Percentiles rank a stretch among this genome's conserved stretches.
Conservation (phyloP, 805 yeast species). For the Kregervanrija fluxuum region DNA sequence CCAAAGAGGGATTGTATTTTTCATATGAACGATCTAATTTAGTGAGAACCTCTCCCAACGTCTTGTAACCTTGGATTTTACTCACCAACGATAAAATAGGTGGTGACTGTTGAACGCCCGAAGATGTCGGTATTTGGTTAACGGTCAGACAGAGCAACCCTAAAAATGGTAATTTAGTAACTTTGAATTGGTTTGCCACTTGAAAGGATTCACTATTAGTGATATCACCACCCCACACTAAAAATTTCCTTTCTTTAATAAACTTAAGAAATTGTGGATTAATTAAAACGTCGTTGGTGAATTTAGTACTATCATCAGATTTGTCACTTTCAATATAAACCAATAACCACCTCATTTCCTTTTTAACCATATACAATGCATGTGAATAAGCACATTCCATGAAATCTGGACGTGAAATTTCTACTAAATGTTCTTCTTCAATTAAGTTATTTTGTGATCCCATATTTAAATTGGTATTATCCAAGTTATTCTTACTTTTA, state of each 20-base stretch:
- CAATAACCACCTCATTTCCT: slow-evolving; percentile 63
- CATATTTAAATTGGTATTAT: neutral
- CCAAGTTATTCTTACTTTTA: slow-evolving; percentile 1
- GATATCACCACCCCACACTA: slow-evolving; percentile 86
- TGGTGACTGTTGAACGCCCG: slow-evolving; percentile 43
- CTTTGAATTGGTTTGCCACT: slow-evolving; percentile 66
- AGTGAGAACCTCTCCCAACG: slow-evolving; percentile 27
- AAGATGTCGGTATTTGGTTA: slow-evolving; percentile 44
- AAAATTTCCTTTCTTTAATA: slow-evolving; percentile 41
- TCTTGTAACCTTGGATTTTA: slow-evolving; percentile 55
- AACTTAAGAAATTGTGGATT: slow-evolving; percentile 41
- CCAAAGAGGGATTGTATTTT: slow-evolving; percentile 55
- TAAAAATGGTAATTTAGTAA: slow-evolving; percentile 72
- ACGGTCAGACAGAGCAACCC: slow-evolving; percentile 70
- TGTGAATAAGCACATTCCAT: slow-evolving; percentile 74
- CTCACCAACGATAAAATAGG: slow-evolving; percentile 57
- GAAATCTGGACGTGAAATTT: slow-evolving; percentile 34
- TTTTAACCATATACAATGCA: slow-evolving; percentile 64
- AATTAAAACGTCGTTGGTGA: slow-evolving; percentile 48
- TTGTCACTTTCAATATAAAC: slow-evolving; percentile 68
- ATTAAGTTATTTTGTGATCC: neutral
- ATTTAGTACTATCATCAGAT: slow-evolving; percentile 52
- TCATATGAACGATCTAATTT: slow-evolving; percentile 33
- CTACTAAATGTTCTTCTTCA: slow-evolving; percentile 11
- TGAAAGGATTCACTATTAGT: slow-evolving; percentile 79